Evolutionary conservation across 1,139 yeast species (phyloP), one percentile per base, ranked within the genome.

Genomic region (Taiozyma sp.): DNA sequence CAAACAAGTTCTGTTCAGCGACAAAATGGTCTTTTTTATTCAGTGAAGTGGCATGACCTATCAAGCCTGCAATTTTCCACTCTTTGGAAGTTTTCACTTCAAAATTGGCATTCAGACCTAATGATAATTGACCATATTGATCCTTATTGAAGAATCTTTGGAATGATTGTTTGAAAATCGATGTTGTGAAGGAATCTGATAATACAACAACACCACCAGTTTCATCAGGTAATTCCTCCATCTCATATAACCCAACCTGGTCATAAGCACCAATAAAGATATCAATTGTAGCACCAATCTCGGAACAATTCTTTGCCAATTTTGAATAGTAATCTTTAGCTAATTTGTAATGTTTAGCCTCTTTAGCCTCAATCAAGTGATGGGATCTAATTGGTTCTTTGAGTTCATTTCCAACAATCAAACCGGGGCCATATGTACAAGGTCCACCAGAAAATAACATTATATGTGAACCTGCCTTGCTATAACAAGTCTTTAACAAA

Each of bases 301-400:
- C 67, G 0, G 84, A 71, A 12, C 82, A 72, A 34, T 69, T 66
- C 9, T 62, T 59, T 0, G 77, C 73, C 36, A 74, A 50, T 1
- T 57, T 57, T 8, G 70, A 67, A 64, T 81, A 83, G 65, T 80
- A 89, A 65, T 83, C 80, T 59, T 75, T 78, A 1, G 97, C 93
- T 67, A 84, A 83, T 65, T 87, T 86, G 72, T 81, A 86, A 69
- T 90, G 96, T 67, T 84, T 85, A 50, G 96, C 95, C 50, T 81
- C 77, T 62, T 87, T 92, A 56, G 82, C 78, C 63, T 84, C 91
- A 59, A 90, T 87, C 66, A 89, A 96, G 61, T 87, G 87, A 70
- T 90, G 97, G 4, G 96, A 88, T 72, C 97, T 80, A 59, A 90
- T 87, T 48, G 97, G 95, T 67, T 90, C 96, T 66, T 84, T 85